Percentiles rank a stretch among this genome's conserved stretches.
These are phyloP conservation scores for Excoecaria agallocha DNA, from an alignment of 345 rosid genomes.

Conservation along the genomic window DNA sequence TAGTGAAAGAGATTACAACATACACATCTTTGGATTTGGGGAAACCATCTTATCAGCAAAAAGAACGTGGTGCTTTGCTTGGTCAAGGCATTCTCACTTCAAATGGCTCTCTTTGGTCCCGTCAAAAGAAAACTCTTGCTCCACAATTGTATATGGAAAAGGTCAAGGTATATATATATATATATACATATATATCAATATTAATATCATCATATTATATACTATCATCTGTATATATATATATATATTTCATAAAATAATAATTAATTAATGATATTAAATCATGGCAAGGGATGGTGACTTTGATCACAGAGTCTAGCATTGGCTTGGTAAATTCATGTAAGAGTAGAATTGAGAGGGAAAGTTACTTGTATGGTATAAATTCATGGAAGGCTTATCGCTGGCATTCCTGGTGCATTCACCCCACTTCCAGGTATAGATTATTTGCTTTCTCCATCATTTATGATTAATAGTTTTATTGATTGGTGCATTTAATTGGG, in stretches of 20 bases:
- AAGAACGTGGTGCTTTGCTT: constrained; percentile 44
- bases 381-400: too few species aligned
- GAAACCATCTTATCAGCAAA: constrained; percentile 45
- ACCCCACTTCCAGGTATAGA: too few species aligned
- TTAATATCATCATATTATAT: too few species aligned
- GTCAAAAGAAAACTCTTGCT: constrained; percentile 47
- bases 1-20: constrained; percentile 40
- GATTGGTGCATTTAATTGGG: too few species aligned
- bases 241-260: background rate
- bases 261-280: background rate
- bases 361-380: too few species aligned
- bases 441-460: too few species aligned
- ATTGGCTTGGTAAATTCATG: constrained; percentile 29
- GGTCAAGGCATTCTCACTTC: constrained; percentile 56
- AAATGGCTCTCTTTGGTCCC: constrained; percentile 44
- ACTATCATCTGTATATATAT: too few species aligned
- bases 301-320: constrained; percentile 33
- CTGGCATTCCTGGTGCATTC: too few species aligned
- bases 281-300: constrained; percentile 32
- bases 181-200: too few species aligned
- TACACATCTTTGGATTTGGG: constrained; percentile 46
- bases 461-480: too few species aligned
- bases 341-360: constrained; percentile 27
- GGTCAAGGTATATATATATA: constrained; percentile 41
- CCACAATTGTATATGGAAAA: constrained; percentile 48